phyloP scores from a whole-genome alignment of 257 asterid species.

The Solanum habrochaites region DNA sequence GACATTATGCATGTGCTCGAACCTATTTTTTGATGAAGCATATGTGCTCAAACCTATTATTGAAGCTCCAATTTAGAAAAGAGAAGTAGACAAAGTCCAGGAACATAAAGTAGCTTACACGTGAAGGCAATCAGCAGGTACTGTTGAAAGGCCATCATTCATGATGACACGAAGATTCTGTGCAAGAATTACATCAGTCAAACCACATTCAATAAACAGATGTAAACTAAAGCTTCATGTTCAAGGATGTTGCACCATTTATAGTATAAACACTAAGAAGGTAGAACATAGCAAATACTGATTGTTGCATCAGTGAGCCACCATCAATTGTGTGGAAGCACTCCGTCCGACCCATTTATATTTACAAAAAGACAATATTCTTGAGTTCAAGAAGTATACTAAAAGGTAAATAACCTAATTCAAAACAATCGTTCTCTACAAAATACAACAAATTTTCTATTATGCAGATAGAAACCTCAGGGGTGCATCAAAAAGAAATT shows the following conservation, averaged over 20 bases:
- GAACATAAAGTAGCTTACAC: constrained; percentile 49
- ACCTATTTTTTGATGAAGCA: neutral
- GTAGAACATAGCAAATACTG: neutral
- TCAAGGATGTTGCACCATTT: neutral
- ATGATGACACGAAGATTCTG: constrained; percentile 93
- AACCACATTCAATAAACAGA: constrained; percentile 8
- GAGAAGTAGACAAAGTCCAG: neutral
- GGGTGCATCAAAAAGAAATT: neutral
- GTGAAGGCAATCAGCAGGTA: constrained; percentile 76
- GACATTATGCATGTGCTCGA: neutral
- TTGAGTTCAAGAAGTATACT: neutral
- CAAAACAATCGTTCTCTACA: neutral
- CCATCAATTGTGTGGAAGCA: neutral
- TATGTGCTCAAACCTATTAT: neutral
- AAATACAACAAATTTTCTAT: neutral
- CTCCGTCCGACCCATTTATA: neutral
- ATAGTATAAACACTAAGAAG: neutral
- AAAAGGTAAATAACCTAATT: neutral
- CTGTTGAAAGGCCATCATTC: constrained; percentile 92
- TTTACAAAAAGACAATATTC: neutral
- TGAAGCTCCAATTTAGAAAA: neutral
- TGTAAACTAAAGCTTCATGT: neutral
- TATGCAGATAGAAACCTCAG: neutral
- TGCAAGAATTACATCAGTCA: constrained; percentile 17
- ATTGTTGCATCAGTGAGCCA: neutral